A percentile compares a stretch with the other conserved stretches of the same genome.
Evolutionary conservation across 768 basidiomycete genomes (phyloP).

Genomic region (Tulasnella calospora): DNA sequence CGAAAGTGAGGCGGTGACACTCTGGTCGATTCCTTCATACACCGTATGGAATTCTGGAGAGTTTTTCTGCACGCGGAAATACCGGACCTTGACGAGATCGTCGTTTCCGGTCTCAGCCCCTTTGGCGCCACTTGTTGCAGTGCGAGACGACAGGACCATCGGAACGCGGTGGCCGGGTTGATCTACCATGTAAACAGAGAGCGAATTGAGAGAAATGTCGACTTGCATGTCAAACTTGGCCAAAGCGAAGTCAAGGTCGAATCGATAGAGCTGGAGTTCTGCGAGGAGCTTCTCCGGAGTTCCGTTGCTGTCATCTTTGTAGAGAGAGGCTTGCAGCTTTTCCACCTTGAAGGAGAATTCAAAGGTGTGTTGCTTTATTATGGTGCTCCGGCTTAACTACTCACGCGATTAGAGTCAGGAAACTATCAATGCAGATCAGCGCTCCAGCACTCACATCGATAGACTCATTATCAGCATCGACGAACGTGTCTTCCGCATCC

Average conservation of each 20-base stretch:
- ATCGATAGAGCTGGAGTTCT: conserved; percentile 70
- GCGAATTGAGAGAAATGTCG: conserved; percentile 68
- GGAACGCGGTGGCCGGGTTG: conserved; percentile 31
- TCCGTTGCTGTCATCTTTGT: conserved; percentile 57
- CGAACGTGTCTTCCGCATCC: conserved; percentile 45
- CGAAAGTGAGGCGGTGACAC: conserved; percentile 77
- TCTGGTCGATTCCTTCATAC: conserved; percentile 84
- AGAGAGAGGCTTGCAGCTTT: conserved; percentile 70
- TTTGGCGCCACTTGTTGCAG: conserved; percentile 26
- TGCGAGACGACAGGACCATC: conserved; percentile 26
- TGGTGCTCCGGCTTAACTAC: conserved; percentile 5
- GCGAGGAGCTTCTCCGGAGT: conserved; percentile 66
- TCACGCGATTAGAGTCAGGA: background rate
- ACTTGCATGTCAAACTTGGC: conserved; percentile 85
- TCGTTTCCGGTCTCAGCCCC: conserved; percentile 33
- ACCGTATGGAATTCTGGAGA: conserved; percentile 79
- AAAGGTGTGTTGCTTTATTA: conserved; percentile 56
- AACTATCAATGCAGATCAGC: background rate
- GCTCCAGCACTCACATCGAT: background rate
- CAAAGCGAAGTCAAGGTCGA: conserved; percentile 66
- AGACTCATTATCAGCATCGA: conserved; percentile 60
- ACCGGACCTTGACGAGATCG: conserved; percentile 74
- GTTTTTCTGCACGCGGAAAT: conserved; percentile 69
- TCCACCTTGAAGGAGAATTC: conserved; percentile 87
- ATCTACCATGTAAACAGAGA: conserved; percentile 28